Base-by-base conservation (phyloP, 257 asterid genomes). In the Knoxia roxburghii region DNA sequence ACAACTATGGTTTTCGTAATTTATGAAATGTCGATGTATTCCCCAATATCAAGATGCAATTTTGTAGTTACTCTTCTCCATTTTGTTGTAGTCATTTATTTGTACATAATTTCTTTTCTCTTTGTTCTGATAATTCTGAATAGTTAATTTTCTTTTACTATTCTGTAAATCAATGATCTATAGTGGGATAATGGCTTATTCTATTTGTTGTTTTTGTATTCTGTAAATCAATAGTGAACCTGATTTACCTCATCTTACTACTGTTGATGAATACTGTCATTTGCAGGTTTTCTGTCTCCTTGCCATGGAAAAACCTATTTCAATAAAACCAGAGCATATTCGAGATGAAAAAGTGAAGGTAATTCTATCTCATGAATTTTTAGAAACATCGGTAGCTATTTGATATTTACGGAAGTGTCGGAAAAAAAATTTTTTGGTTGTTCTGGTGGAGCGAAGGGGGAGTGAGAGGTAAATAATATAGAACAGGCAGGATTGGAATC, bases 321-420 rank as follows among this genome's bases (percentile, higher is more conserved):
- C 96, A 67, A 75, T 77, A 61, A 85, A 75, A 69, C 95, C 96
- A 43, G 98, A 91, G 85, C 86, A 91, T 70, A 79, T 91, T 65
- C 86, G 98, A 58, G 98, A 91, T 63, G 98, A 87, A 83, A 91
- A 91, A 87, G 98, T 91, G 82, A 91, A 91, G 95, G 98, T 88
- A 65, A 73, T 8, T 51, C 32, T 37, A 37, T 37, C 9, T 4
- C 41, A 37, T 37, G 9, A 3, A 3, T 9, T 37, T 4, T 9
- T 37, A 9, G 41, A 26, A 33, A 60, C 23, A 21, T 70, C 33
- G 6, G 58, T 26, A 27, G 75, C 45, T n/a, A 17, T 35, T 7
- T 70, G 53, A 30, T 5, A 20, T 50, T 50, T 7, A 7, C 6
- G 27, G 27, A n/a, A n/a, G 1, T 50, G 20, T 50, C 21, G 1